Conservation (phyloP, 2,329 filamentous ascomycete genomes). For the Apiospora marii region DNA sequence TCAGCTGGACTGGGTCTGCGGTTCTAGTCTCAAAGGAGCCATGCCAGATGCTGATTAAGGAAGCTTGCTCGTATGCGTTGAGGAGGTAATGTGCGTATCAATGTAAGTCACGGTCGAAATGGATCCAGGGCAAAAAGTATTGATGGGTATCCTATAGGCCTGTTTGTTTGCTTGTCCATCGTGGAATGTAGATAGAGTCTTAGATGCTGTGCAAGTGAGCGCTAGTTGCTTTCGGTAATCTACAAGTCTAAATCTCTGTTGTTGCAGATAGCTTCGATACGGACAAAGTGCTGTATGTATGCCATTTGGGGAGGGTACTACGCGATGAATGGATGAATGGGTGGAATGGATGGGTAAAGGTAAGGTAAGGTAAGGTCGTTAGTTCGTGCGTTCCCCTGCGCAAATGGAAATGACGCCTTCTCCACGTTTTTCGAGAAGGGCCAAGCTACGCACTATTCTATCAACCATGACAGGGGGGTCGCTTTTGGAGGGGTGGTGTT, state of each 20-base stretch:
- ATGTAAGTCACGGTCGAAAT: neutral
- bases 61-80: neutral
- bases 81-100: neutral
- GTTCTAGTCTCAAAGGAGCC: slow-evolving; percentile 8
- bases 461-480: neutral
- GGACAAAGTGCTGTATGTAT: slow-evolving; percentile 18
- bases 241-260: slow-evolving; percentile 17
- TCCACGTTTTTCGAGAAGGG: slow-evolving; percentile 23
- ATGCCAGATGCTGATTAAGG: slow-evolving; percentile 5
- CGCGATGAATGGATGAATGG: slow-evolving; percentile 15
- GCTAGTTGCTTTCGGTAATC: slow-evolving; percentile 20
- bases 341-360: slow-evolving; percentile 14
- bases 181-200: neutral
- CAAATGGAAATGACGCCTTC: slow-evolving; percentile 25
- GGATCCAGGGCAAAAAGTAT: neutral
- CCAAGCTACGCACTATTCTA: slow-evolving; percentile 23
- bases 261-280: slow-evolving; percentile 19
- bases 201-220: slow-evolving; percentile 17
- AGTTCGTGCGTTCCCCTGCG: slow-evolving; percentile 25
- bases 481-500: slow-evolving; percentile 15
- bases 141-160: neutral
- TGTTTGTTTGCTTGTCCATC: slow-evolving; percentile 12
- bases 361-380: neutral
- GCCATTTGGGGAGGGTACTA: slow-evolving; percentile 11
- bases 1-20: slow-evolving; percentile 16